These are phyloP conservation scores for Yarrowia sp. DNA, from an alignment of 805 yeast genomes.

Conservation along the genomic window DNA sequence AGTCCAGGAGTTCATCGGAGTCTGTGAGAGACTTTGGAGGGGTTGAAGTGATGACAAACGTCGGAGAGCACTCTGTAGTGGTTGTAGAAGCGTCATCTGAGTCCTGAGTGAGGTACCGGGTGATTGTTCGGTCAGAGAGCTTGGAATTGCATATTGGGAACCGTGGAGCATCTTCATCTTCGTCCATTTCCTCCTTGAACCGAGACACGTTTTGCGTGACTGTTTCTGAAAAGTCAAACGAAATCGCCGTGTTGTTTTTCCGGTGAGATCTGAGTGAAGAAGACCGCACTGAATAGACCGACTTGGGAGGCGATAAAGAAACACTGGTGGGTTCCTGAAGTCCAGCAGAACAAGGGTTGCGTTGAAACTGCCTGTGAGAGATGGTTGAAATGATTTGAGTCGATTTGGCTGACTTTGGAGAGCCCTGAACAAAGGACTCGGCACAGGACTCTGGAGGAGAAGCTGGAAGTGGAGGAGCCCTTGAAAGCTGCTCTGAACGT, in stretches of 20 bases:
- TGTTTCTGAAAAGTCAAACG: slow-evolving; percentile 12
- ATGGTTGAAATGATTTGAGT: background rate
- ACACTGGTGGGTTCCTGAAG: background rate
- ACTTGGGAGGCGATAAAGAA: background rate
- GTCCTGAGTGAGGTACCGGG: background rate
- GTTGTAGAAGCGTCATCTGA: background rate
- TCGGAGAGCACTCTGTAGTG: background rate
- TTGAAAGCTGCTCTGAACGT: background rate
- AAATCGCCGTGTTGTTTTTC: background rate
- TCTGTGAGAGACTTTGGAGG: background rate
- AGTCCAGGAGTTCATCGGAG: background rate
- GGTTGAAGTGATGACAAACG: slow-evolving; percentile 1
- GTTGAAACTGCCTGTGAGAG: background rate
- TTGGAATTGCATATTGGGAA: background rate
- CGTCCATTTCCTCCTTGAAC: background rate
- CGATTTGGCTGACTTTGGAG: background rate
- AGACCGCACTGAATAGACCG: background rate
- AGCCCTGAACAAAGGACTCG: background rate
- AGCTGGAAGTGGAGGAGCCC: background rate
- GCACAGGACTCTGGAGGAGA: background rate
- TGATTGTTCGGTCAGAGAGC: background rate
- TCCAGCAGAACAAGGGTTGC: background rate
- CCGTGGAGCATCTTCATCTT: background rate
- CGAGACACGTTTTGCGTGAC: background rate
- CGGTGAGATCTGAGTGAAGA: background rate